phyloP scores from a whole-genome alignment of 2,329 filamentous ascomycete genomes.

The Dactylonectria estremocensis region DNA sequence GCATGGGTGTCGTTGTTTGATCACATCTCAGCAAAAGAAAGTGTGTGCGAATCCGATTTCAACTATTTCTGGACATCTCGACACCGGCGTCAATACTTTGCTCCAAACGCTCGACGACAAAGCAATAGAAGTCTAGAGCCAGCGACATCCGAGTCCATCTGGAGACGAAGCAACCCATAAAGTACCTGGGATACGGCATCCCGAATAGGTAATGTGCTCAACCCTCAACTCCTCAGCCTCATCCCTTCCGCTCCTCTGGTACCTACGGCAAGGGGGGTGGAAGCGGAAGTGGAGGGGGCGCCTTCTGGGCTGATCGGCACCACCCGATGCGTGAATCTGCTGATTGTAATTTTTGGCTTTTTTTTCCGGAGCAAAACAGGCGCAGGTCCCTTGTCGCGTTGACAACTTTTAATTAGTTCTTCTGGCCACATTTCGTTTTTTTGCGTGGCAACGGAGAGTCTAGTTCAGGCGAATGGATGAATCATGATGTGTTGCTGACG shows the following conservation, averaged over 20 bases:
- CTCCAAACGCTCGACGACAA: background rate
- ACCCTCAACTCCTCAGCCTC: background rate
- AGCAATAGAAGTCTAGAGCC: background rate
- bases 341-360: slow-evolving; percentile 26
- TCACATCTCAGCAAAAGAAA: too few relatives aligned
- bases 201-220: slow-evolving; percentile 10
- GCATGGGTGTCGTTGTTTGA: background rate
- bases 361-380: background rate
- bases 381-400: background rate
- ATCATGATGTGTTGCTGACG: background rate
- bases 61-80: background rate
- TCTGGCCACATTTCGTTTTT: slow-evolving; percentile 7
- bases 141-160: background rate
- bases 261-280: background rate
- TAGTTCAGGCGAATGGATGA: background rate
- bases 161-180: background rate
- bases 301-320: slow-evolving; percentile 33
- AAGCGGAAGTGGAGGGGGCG: background rate
- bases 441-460: too few relatives aligned
- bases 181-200: background rate
- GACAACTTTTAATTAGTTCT: background rate
- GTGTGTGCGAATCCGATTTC: background rate
- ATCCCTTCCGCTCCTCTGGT: background rate
- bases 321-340: slow-evolving; percentile 21
- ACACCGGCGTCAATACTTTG: background rate